phyloP scores from a whole-genome alignment of 495 filamentous ascomycete species.

The Aspergillus asperescens region DNA sequence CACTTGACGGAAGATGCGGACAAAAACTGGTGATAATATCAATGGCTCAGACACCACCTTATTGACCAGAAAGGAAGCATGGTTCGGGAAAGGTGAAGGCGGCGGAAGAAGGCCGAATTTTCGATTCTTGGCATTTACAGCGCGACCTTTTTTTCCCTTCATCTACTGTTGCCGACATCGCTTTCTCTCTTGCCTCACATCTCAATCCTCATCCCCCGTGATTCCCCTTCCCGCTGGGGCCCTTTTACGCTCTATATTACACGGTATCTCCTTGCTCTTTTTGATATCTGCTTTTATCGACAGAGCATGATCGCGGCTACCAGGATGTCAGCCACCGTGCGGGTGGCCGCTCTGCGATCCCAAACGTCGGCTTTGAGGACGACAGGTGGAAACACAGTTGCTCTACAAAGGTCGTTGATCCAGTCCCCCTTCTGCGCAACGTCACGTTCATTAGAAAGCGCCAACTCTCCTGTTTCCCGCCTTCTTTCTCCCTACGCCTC shows the following conservation, averaged over 20 bases:
- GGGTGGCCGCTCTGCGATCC: constrained; percentile 39
- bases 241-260: constrained; percentile 6
- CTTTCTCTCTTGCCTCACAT: constrained; percentile 23
- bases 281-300: constrained; percentile 3
- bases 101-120: constrained; percentile 41
- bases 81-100: constrained; percentile 33
- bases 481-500: constrained; percentile 37
- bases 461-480: constrained; percentile 28
- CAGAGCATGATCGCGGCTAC: constrained; percentile 42
- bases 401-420: constrained; percentile 55
- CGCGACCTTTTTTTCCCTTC: constrained; percentile 40
- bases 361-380: constrained; percentile 32
- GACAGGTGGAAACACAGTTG: constrained; percentile 47
- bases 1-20: not conserved
- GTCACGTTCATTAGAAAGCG: constrained; percentile 12
- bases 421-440: constrained; percentile 35
- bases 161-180: constrained; percentile 26
- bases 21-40: not conserved
- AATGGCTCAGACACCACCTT: not conserved
- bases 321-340: constrained; percentile 39
- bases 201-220: constrained; percentile 7
- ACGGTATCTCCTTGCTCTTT: constrained; percentile 6
- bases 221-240: constrained; percentile 7
- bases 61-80: constrained; percentile 1
- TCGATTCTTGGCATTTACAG: constrained; percentile 40